These are phyloP conservation scores for Malassezia arunalokei DNA, from an alignment of 1,284 basidiomycete genomes.

Conservation along the genomic window DNA sequence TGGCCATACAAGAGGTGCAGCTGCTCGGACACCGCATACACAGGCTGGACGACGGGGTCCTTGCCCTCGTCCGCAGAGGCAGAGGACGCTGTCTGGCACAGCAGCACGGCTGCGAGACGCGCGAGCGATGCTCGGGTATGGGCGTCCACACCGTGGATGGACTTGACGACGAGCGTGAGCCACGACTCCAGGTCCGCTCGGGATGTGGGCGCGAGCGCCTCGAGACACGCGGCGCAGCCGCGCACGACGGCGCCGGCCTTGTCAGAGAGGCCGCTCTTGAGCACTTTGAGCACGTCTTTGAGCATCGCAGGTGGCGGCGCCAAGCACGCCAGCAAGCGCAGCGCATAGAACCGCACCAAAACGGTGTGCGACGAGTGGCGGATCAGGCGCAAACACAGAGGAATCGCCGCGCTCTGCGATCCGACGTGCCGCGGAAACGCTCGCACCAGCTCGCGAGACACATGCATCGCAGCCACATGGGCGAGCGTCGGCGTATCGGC, in stretches of 20 bases:
- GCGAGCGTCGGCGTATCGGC: not conserved
- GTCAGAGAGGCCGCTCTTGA: slow-evolving; percentile 64
- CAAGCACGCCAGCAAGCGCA: slow-evolving; percentile 66
- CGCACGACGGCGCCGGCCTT: slow-evolving; percentile 77
- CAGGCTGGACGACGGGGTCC: slow-evolving; percentile 53
- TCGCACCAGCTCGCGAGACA: slow-evolving; percentile 75
- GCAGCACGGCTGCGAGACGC: slow-evolving; percentile 66
- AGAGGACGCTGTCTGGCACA: slow-evolving; percentile 58
- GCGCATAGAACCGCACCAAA: slow-evolving; percentile 67
- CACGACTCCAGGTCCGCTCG: slow-evolving; percentile 64
- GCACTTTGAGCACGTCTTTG: slow-evolving; percentile 75
- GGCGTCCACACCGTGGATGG: slow-evolving; percentile 66
- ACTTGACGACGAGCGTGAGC: slow-evolving; percentile 59
- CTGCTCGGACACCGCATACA: slow-evolving; percentile 70
- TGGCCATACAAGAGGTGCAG: slow-evolving; percentile 58
- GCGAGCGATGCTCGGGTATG: slow-evolving; percentile 67
- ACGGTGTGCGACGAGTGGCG: slow-evolving; percentile 21
- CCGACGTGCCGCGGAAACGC: slow-evolving; percentile 72
- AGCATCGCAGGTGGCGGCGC: slow-evolving; percentile 48
- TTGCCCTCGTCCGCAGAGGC: slow-evolving; percentile 51
- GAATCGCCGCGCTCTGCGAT: slow-evolving; percentile 50
- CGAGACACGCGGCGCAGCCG: slow-evolving; percentile 56
- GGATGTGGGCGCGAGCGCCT: slow-evolving; percentile 30
- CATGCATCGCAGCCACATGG: slow-evolving; percentile 63
- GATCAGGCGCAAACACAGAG: slow-evolving; percentile 15